Percentiles rank a stretch among this genome's conserved stretches.
phyloP scores from a whole-genome alignment of 495 filamentous ascomycete genomes.

The Neurospora sp. region DNA sequence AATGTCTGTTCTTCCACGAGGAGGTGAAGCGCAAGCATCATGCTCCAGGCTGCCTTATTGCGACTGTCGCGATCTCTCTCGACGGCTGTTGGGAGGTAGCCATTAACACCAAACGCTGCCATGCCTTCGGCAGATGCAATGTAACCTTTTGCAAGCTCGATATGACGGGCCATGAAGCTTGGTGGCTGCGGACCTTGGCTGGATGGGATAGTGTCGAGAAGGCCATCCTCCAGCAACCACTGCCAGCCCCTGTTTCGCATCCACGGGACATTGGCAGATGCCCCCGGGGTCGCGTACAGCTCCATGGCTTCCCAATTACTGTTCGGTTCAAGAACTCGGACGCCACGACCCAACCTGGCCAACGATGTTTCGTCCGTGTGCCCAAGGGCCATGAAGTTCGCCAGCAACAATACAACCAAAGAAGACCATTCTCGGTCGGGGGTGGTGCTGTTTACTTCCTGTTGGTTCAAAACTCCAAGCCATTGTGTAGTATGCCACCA shows the following conservation, averaged over 20 bases:
- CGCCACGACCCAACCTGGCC: neutral
- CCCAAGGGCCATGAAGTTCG: conserved; percentile 34
- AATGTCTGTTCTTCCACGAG: conserved; percentile 84
- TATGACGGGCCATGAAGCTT: conserved; percentile 35
- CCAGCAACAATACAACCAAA: conserved; percentile 59
- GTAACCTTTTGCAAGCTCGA: conserved; percentile 42
- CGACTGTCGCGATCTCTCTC: conserved; percentile 44
- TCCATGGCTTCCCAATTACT: conserved; percentile 32
- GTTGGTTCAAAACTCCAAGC: conserved; percentile 27
- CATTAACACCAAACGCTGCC: conserved; percentile 39
- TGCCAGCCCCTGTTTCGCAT: conserved; percentile 58
- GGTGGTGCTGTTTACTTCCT: conserved; percentile 21
- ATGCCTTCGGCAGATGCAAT: conserved; percentile 44
- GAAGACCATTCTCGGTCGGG: conserved; percentile 70
- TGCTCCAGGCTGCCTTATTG: conserved; percentile 50
- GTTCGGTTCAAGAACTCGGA: conserved; percentile 1
- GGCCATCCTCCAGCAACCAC: conserved; percentile 56
- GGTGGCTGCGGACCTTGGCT: conserved; percentile 3
- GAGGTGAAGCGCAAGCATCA: conserved; percentile 74
- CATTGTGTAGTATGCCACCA: conserved; percentile 74
- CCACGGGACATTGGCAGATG: conserved; percentile 53
- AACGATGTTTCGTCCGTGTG: conserved; percentile 11
- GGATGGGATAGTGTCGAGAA: conserved; percentile 7
- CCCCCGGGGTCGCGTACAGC: conserved; percentile 29
- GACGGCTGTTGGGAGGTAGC: conserved; percentile 53